These are phyloP conservation scores for Paramecium bursaria DNA, from an alignment of 73 alveolate species.

Conservation along the genomic window DNA sequence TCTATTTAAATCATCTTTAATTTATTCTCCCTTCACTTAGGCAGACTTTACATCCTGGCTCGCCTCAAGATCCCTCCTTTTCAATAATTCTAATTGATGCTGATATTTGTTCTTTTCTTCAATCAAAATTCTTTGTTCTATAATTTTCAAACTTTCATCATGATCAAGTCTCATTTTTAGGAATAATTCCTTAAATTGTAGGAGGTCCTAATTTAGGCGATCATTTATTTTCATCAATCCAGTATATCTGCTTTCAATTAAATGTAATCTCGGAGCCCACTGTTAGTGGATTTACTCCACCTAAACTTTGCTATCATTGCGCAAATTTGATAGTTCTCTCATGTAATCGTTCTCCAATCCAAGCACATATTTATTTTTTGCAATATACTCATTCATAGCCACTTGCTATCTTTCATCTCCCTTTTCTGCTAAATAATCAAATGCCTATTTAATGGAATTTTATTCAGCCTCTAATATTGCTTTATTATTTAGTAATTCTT, in stretches of 20 bases:
- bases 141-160: conserved; percentile 40
- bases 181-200: conserved; percentile 46
- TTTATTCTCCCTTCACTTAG: conserved; percentile 20
- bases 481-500: conserved; percentile 33
- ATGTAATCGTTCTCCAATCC: conserved; percentile 49
- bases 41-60: background rate
- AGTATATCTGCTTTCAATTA: conserved; percentile 3
- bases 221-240: conserved; percentile 39
- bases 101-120: conserved; percentile 41
- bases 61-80: conserved; percentile 32
- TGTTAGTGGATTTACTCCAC: conserved; percentile 6
- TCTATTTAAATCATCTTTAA: conserved; percentile 20
- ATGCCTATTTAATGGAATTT: background rate
- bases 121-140: conserved; percentile 19
- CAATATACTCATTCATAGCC: conserved; percentile 50
- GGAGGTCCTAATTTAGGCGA: background rate
- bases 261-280: conserved; percentile 50
- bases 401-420: conserved; percentile 33
- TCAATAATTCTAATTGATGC: conserved; percentile 24
- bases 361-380: conserved; percentile 45
- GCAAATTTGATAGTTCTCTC: conserved; percentile 11
- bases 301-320: conserved; percentile 52
- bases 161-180: conserved; percentile 61
- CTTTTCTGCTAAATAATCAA: conserved; percentile 9
- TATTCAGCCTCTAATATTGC: conserved; percentile 47